Evolutionary conservation across 495 filamentous ascomycete species (phyloP), one percentile per base, ranked within the genome.

Genomic region (Penicillium bialowiezense): DNA sequence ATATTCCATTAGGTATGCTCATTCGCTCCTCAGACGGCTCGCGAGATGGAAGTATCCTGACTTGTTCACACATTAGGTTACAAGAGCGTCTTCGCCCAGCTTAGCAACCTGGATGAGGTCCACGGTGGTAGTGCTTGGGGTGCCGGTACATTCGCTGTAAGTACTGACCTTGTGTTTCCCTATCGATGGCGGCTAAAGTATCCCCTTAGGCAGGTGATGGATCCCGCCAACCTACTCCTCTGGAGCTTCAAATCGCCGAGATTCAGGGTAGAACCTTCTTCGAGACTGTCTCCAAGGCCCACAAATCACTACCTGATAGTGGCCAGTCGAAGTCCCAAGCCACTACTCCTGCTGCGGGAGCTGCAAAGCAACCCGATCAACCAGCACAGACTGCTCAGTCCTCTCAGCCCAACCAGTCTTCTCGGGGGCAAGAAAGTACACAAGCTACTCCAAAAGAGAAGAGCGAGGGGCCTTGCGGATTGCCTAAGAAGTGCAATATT

Each of bases 1-100:
- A 88, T 65, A 90, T 97, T 19, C 93, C 93, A 33, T 78, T 98
- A 53, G 93, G 93, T 37, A 97, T n/a, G n/a, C n/a, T n/a, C n/a
- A n/a, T n/a, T n/a, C n/a, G n/a, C n/a, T n/a, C n/a, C n/a, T n/a
- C n/a, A n/a, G n/a, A n/a, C n/a, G n/a, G n/a, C n/a, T n/a, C n/a
- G n/a, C n/a, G n/a, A n/a, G n/a, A n/a, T n/a, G n/a, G n/a, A n/a
- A n/a, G n/a, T n/a, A n/a, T n/a, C n/a, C n/a, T n/a, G n/a, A n/a
- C n/a, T n/a, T n/a, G n/a, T n/a, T n/a, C n/a, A n/a, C n/a, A n/a
- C n/a, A n/a, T n/a, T n/a, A n/a, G n/a, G n/a, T n/a, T n/a, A 95
- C 78, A 85, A 87, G 76, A 87, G 83, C 58, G 72, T 84, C 48
- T 96, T 95, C 67, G 70, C 58, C 23, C 62, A 77, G 39, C 67